Conservation (phyloP, 306 rosid species). For the Prunus padus region DNA sequence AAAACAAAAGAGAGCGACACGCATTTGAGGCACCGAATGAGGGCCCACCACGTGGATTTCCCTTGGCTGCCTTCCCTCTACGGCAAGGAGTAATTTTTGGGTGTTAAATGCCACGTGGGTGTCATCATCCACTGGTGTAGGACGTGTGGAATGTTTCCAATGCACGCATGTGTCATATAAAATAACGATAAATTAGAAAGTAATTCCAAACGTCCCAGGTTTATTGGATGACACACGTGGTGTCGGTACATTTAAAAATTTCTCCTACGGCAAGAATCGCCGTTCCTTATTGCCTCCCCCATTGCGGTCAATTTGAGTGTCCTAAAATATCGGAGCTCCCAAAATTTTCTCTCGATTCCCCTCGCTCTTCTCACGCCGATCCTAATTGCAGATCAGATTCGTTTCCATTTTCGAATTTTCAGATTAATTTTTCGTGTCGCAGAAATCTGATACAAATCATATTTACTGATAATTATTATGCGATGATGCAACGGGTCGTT, state of each 20-base stretch:
- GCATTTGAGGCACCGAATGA: not conserved
- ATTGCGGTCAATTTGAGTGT: not conserved
- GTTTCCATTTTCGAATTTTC: conserved; percentile 14
- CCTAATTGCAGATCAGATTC: conserved; percentile 7
- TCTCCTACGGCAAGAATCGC: conserved; percentile 12
- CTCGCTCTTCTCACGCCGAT: conserved; percentile 12
- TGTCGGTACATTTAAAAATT: too few species aligned
- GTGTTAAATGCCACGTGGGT: too few species aligned
- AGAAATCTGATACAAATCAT: conserved; percentile 10
- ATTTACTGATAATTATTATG: not conserved
- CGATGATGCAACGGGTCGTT: conserved; percentile 64
- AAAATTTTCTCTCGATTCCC: conserved; percentile 17
- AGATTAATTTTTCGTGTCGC: not conserved
- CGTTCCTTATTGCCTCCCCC: not conserved
- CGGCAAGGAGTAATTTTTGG: too few species aligned
- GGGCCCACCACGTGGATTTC: conserved; percentile 20
- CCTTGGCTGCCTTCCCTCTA: not conserved
- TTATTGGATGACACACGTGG: too few species aligned
- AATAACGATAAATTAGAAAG: too few species aligned
- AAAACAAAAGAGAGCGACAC: conserved; percentile 11
- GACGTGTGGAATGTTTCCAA: too few species aligned
- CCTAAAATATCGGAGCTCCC: not conserved
- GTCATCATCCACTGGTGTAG: too few species aligned
- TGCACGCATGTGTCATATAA: too few species aligned
- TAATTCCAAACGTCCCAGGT: too few species aligned